Percentiles rank a stretch among this genome's conserved stretches.
phyloP scores from a whole-genome alignment of 2,329 filamentous ascomycete species.

The Chrysosporium queenslandicum region DNA sequence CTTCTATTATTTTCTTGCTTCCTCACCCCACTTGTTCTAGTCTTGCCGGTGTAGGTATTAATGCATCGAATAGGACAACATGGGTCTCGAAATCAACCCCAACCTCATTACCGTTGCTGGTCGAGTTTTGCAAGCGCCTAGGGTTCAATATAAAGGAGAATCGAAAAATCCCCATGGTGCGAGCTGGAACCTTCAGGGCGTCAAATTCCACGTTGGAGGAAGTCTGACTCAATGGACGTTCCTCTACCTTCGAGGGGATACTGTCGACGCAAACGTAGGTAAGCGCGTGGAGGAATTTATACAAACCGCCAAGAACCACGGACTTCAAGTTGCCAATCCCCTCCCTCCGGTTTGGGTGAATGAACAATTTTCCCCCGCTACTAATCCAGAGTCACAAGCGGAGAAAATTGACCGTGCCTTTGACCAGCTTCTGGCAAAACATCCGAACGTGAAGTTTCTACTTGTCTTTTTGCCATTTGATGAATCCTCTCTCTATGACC shows the following conservation, averaged over 20 bases:
- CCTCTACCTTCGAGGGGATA: conserved; percentile 40
- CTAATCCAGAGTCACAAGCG: background rate
- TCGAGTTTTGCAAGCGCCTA: conserved; percentile 55
- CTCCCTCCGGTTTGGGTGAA: background rate
- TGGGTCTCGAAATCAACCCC: conserved; percentile 38
- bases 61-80: conserved; percentile 19
- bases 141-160: conserved; percentile 46
- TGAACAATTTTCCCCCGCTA: background rate
- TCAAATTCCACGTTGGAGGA: conserved; percentile 48
- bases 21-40: background rate
- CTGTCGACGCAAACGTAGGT: conserved; percentile 1
- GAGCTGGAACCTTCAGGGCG: conserved; percentile 57
- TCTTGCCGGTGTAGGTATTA: conserved; percentile 7
- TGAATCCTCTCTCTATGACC: conserved; percentile 50
- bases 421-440: background rate
- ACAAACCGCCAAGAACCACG: background rate
- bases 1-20: background rate
- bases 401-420: conserved; percentile 13
- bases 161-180: conserved; percentile 40
- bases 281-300: conserved; percentile 1
- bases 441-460: conserved; percentile 34
- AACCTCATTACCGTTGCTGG: conserved; percentile 61
- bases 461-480: conserved; percentile 50
- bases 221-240: conserved; percentile 38
- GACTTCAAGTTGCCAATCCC: background rate